Percentiles rank a stretch among this genome's conserved stretches.
Conservation (phyloP, 2,329 filamentous ascomycete species). For the Myriangium duriaei region DNA sequence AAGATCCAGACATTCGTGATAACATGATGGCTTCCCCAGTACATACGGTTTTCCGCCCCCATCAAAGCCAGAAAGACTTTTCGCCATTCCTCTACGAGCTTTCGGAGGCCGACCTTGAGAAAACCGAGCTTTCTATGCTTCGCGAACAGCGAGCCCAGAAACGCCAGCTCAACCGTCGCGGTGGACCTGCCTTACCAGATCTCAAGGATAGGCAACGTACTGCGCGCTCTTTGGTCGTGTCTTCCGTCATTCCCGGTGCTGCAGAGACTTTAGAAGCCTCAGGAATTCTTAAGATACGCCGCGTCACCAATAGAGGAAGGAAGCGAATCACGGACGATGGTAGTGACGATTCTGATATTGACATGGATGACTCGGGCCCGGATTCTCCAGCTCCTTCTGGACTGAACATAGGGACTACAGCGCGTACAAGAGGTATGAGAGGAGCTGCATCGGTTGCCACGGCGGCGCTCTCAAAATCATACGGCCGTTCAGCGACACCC, state of each 20-base stretch:
- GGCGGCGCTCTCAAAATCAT: conserved; percentile 66
- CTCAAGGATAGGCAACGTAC: conserved; percentile 89
- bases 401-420: conserved; percentile 55
- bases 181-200: conserved; percentile 87
- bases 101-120: conserved; percentile 77
- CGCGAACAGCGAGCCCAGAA: conserved; percentile 91
- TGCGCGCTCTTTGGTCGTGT: conserved; percentile 83
- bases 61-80: conserved; percentile 88
- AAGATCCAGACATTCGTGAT: conserved; percentile 77
- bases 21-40: conserved; percentile 80
- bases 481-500: conserved; percentile 74
- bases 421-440: conserved; percentile 76
- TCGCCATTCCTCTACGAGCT: conserved; percentile 89
- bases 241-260: conserved; percentile 80
- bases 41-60: conserved; percentile 70
- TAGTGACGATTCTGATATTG: conserved; percentile 73
- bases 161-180: conserved; percentile 83
- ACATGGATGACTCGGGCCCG: conserved; percentile 75
- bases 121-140: conserved; percentile 83
- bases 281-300: conserved; percentile 60
- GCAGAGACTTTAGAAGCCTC: conserved; percentile 71
- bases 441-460: conserved; percentile 78
- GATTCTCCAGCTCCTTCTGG: conserved; percentile 71
- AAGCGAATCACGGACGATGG: conserved; percentile 46
- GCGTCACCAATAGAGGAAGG: conserved; percentile 28